Base-by-base conservation (phyloP, 257 asterid genomes). In the Vinca minor region DNA sequence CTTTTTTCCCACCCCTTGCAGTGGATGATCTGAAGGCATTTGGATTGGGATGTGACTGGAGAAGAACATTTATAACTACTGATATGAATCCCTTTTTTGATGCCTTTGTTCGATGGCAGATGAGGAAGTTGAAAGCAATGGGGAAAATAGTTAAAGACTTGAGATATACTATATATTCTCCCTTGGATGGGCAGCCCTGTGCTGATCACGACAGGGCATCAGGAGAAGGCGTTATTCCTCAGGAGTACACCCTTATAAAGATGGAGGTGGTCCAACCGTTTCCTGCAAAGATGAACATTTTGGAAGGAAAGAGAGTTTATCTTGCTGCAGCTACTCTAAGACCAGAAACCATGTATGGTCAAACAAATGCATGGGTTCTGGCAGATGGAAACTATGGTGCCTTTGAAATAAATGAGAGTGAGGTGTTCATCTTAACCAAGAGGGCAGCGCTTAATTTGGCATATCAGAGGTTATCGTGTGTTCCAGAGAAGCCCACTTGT, bases 11-110 rank as follows among this genome's bases (percentile, higher is more conserved):
- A 14, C 98, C 95, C 35, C 74, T 85, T 73, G 96, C 97, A 15
- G 86, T 91, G 15, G 95, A 91, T 71, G 96, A 91, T 71, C 66
- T 87, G 80, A 88, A 91, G 80, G 89, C 90, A 50, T 92, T 92
- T 66, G 96, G 98, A 41, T 76, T 92, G 81, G 98, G 98, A 53
- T 92, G 98, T 59, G 98, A 89, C 70, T 92, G 96, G 98, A 82
- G 98, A 63, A 89, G 98, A 34, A 71, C 87, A 3, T 92, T 92
- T 48, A 80, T 92, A 55, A 92, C 98, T 10, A 92, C 95, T 3
- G 94, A 92, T 53, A 76, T 75, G 96, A 41, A 92, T 62, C 91
- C 86, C 0, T 92, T 69, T 81, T 92, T 83, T 62, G 96, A 92
- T 79, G 78, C 95, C 1, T 92, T 92, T 71, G 98, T 92, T 8